phyloP scores from a whole-genome alignment of 805 yeast species.

The Zygoascus flipseniorum region DNA sequence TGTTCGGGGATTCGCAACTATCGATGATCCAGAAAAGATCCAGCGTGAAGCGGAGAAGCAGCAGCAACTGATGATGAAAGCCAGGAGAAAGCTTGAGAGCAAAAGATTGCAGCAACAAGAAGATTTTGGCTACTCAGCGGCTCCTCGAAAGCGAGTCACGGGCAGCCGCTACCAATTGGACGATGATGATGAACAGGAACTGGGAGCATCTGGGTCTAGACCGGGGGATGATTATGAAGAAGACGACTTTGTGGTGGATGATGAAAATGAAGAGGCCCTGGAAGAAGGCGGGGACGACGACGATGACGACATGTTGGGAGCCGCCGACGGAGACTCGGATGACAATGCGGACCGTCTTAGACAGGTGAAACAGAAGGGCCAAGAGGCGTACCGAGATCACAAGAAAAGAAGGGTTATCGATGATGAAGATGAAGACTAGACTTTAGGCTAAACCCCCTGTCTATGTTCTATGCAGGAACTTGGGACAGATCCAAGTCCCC shows the following conservation, averaged over 20 bases:
- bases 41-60: slow-evolving; percentile 36
- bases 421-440: slow-evolving; percentile 20
- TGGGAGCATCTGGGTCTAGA: slow-evolving; percentile 12
- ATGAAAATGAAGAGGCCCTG: slow-evolving; percentile 24
- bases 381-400: slow-evolving; percentile 15
- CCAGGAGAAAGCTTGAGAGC: slow-evolving; percentile 34
- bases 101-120: slow-evolving; percentile 26
- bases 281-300: slow-evolving; percentile 22
- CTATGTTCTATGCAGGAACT: background rate
- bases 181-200: slow-evolving; percentile 13
- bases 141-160: background rate
- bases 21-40: slow-evolving; percentile 36
- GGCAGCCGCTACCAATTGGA: slow-evolving; percentile 2
- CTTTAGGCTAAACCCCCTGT: background rate
- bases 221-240: slow-evolving; percentile 26
- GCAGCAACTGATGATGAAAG: slow-evolving; percentile 31
- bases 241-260: slow-evolving; percentile 32
- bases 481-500: slow-evolving; percentile 2
- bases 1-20: slow-evolving; percentile 32
- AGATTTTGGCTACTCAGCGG: slow-evolving; percentile 9
- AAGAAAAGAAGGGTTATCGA: slow-evolving; percentile 25
- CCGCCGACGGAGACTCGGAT: slow-evolving; percentile 28
- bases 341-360: slow-evolving; percentile 25
- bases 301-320: slow-evolving; percentile 28
- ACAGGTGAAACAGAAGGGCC: slow-evolving; percentile 24